Conservation (phyloP, 305 asterid species). For the Fraxinus dipetala region DNA sequence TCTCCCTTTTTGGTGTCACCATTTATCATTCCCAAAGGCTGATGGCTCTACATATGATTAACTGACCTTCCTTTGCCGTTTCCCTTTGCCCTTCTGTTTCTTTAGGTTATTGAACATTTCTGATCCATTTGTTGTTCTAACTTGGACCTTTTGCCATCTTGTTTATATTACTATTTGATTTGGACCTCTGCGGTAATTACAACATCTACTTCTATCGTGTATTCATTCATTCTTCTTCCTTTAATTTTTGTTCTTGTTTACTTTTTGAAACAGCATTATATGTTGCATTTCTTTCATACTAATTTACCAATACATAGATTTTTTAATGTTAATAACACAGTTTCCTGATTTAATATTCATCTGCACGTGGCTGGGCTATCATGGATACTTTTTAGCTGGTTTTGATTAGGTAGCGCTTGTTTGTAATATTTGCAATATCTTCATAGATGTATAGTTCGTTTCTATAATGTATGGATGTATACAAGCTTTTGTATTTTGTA, state of each 20-base stretch:
- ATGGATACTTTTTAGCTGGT: conserved; percentile 11
- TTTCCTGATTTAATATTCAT: conserved; percentile 12
- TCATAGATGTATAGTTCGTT: not conserved
- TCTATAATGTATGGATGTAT: not conserved
- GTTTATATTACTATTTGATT: not conserved
- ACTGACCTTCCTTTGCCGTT: conserved; percentile 5
- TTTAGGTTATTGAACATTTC: conserved; percentile 6
- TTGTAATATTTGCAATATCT: conserved; percentile 9
- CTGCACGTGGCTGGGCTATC: conserved; percentile 2
- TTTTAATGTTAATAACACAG: not conserved
- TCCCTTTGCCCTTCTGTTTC: not conserved
- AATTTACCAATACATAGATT: conserved; percentile 5
- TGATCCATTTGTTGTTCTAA: not conserved
- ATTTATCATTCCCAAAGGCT: not conserved
- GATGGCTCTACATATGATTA: not conserved
- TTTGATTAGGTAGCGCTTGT: conserved; percentile 6
- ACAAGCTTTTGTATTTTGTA: not conserved
- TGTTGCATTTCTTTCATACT: conserved; percentile 15
- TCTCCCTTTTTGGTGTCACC: conserved; percentile 8
- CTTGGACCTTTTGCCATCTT: not conserved
- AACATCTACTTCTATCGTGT: not conserved
- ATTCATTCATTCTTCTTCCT: conserved; percentile 1
- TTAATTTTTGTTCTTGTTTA: not conserved
- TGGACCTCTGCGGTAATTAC: not conserved
- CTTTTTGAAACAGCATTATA: not conserved